Percentiles rank a stretch among this genome's conserved stretches.
Conservation (phyloP, 371 early-diverging fungal species). For the Saksenaea oblongispora region DNA sequence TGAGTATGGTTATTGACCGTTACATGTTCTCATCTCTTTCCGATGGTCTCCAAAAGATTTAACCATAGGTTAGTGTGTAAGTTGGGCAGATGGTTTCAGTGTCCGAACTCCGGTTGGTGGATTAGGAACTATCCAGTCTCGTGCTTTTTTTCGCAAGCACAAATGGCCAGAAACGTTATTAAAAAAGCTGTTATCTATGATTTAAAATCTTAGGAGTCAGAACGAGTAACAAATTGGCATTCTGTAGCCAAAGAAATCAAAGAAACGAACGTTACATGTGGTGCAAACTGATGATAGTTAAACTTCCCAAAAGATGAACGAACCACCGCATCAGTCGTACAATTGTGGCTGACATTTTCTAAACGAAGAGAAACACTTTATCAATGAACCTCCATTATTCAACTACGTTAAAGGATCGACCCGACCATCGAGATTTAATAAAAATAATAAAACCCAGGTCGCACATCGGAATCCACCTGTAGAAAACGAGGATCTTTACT, state of each 20-base stretch:
- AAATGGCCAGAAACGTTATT: not conserved
- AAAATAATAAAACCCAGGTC: not conserved
- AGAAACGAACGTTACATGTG: slow-evolving; percentile 3
- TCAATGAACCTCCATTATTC: not conserved
- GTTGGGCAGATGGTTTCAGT: too few relatives aligned
- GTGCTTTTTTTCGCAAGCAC: not conserved
- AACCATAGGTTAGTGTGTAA: too few relatives aligned
- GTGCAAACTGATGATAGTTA: not conserved
- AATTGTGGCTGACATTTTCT: not conserved
- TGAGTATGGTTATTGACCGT: too few relatives aligned
- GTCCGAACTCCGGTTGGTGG: too few relatives aligned
- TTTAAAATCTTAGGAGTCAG: not conserved
- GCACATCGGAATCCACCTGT: not conserved
- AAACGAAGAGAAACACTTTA: not conserved
- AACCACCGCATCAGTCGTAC: not conserved
- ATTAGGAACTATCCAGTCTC: not conserved
- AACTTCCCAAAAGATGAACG: not conserved
- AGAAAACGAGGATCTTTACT: not conserved
- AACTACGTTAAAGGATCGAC: not conserved
- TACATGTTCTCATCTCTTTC: too few relatives aligned
- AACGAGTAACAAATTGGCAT: not conserved
- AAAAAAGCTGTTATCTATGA: not conserved
- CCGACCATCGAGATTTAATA: not conserved
- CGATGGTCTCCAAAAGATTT: too few relatives aligned
- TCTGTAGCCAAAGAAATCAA: not conserved